These are phyloP conservation scores for Suillus decipiens DNA, from an alignment of 768 basidiomycete genomes.

Conservation along the genomic window DNA sequence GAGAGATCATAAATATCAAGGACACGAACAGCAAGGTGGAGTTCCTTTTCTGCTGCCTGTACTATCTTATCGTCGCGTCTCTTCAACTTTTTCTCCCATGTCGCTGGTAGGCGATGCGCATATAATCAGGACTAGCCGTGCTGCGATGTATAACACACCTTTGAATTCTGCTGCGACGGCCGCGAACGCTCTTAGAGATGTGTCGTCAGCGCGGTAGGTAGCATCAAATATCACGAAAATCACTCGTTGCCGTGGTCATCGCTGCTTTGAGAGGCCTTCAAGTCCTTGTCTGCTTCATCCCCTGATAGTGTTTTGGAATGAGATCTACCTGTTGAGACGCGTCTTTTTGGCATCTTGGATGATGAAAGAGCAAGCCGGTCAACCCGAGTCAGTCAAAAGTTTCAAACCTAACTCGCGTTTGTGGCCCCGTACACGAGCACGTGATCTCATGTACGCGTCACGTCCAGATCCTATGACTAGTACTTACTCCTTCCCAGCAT, in stretches of 20 bases:
- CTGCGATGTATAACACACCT: constrained; percentile 12
- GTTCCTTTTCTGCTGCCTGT: constrained; percentile 23
- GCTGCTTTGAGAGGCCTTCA: constrained; percentile 20
- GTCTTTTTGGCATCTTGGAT: constrained; percentile 16
- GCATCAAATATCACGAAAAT: background rate
- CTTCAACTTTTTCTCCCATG: constrained; percentile 34
- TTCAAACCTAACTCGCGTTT: background rate
- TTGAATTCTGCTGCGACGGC: constrained; percentile 35
- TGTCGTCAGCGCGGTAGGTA: background rate
- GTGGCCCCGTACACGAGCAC: constrained; percentile 17
- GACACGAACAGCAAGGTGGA: constrained; percentile 27
- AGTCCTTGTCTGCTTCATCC: constrained; percentile 19
- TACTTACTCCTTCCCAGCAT: no score
- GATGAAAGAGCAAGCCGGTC: background rate
- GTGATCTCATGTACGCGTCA: constrained; percentile 12
- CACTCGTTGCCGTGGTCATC: constrained; percentile 32
- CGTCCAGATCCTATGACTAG: no score
- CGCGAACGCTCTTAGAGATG: constrained; percentile 25
- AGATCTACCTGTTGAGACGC: constrained; percentile 1
- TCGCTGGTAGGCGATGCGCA: constrained; percentile 19
- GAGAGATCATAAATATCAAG: background rate
- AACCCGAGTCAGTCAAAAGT: background rate
- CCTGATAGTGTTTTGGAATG: background rate
- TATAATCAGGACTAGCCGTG: background rate
- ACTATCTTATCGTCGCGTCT: constrained; percentile 28